A percentile compares a stretch with the other conserved stretches of the same genome.
phyloP scores from a whole-genome alignment of 306 rosid genomes.

The Dryas octopetala region DNA sequence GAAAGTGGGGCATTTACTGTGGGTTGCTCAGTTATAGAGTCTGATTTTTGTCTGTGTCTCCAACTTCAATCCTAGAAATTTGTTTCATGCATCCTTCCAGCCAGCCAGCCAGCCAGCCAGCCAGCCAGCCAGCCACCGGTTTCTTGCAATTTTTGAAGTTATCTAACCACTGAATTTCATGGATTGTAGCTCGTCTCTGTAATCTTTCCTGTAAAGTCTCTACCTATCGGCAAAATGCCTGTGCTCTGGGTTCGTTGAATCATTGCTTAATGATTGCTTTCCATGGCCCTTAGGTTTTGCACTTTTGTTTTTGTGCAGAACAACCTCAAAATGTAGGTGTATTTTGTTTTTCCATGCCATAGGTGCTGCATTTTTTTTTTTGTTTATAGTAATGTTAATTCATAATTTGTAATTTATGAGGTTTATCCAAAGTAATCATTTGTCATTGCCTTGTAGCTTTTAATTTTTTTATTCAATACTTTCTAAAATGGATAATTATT shows the following conservation, averaged over 20 bases:
- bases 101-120: background rate
- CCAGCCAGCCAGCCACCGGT: background rate
- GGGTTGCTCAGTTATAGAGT: background rate
- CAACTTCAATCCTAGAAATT: background rate
- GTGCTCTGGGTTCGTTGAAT: background rate
- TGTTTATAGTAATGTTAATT: background rate
- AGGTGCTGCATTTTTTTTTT: too few species aligned
- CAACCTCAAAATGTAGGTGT: background rate
- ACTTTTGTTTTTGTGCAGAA: too few species aligned
- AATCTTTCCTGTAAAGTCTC: background rate
- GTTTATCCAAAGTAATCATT: background rate
- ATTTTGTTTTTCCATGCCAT: background rate
- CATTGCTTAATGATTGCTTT: background rate
- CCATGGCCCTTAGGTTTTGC: background rate
- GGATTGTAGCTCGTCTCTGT: background rate
- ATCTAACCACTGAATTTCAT: background rate
- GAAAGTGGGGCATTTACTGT: background rate
- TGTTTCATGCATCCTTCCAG: background rate
- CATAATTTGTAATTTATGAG: background rate
- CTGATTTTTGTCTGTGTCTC: background rate
- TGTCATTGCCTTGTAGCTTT: background rate
- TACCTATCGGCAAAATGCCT: background rate
- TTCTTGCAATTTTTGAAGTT: background rate
- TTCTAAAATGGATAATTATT: conserved; percentile 11
- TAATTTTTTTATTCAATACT: background rate